Evolutionary conservation across 2,329 filamentous ascomycete species (phyloP).

Genomic region (Cladosporium oxysporum): DNA sequence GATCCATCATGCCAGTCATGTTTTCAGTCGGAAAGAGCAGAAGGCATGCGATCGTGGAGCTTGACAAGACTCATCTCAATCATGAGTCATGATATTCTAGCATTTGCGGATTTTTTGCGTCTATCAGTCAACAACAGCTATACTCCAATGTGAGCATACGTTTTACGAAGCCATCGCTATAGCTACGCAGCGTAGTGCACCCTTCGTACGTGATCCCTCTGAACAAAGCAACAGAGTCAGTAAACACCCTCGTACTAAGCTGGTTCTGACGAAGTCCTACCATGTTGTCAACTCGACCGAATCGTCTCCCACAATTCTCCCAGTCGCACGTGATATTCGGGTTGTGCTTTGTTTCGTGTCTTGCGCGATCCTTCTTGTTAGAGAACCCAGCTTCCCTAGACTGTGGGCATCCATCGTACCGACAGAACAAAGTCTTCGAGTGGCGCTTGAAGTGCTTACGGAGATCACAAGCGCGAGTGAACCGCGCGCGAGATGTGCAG

Average conservation of each 20-base stretch:
- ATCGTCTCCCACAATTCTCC: slow-evolving; percentile 59
- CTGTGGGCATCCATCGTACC: slow-evolving; percentile 60
- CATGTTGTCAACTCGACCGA: slow-evolving; percentile 65
- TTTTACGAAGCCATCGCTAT: not conserved
- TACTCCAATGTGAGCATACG: not conserved
- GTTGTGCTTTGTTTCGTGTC: slow-evolving; percentile 65
- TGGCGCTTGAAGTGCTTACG: slow-evolving; percentile 65
- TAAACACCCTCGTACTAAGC: not conserved
- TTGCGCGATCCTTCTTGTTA: slow-evolving; percentile 62
- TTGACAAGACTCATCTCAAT: too few relatives aligned
- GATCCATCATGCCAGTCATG: too few relatives aligned
- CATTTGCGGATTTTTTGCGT: not conserved
- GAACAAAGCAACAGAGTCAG: slow-evolving; percentile 13
- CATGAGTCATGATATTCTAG: too few relatives aligned
- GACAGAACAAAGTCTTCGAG: slow-evolving; percentile 62
- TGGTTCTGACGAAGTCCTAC: slow-evolving; percentile 36
- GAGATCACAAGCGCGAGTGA: slow-evolving; percentile 61
- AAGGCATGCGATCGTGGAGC: too few relatives aligned
- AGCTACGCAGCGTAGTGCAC: slow-evolving; percentile 24
- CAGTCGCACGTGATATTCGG: slow-evolving; percentile 60
- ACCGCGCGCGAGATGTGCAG: slow-evolving; percentile 60
- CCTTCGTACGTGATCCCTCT: slow-evolving; percentile 31
- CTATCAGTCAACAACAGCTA: not conserved
- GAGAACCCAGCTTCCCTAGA: slow-evolving; percentile 60
- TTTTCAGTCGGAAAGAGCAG: too few relatives aligned